Evolutionary conservation across 2,329 filamentous ascomycete species (phyloP).

Genomic region (Exophiala xenobiotica): DNA sequence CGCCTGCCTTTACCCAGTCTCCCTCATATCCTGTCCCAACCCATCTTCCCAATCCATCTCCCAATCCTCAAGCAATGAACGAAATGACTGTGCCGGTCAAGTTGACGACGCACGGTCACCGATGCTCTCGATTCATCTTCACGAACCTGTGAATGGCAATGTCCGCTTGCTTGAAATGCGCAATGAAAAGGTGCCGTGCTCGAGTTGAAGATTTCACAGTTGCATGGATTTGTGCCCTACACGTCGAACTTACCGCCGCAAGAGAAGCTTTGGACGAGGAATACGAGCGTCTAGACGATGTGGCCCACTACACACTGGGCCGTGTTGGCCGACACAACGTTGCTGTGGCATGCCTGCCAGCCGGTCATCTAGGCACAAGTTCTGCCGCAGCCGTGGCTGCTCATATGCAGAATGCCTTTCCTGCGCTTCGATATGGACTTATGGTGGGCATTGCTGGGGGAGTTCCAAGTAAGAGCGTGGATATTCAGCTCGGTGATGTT

Average conservation of each 20-base stretch:
- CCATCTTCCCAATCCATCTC: too few relatives aligned
- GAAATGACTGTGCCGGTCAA: too few relatives aligned
- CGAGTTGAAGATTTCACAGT: background rate
- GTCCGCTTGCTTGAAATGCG: too few relatives aligned
- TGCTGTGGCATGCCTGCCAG: conserved; percentile 24
- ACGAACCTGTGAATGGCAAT: too few relatives aligned
- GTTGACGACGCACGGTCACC: too few relatives aligned
- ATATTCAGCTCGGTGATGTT: conserved; percentile 37
- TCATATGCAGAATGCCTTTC: background rate
- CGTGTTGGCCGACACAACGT: conserved; percentile 27
- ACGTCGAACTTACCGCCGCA: background rate
- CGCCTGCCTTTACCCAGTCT: too few relatives aligned
- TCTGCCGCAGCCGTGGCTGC: background rate
- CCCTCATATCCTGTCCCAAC: too few relatives aligned
- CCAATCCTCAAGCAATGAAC: too few relatives aligned
- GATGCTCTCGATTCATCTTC: too few relatives aligned
- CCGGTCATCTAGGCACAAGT: background rate
- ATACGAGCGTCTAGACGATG: background rate
- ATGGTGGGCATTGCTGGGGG: conserved; percentile 47
- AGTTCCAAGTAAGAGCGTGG: conserved; percentile 26
- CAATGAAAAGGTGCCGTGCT: too few relatives aligned
- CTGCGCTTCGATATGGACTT: conserved; percentile 26
- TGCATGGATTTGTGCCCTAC: background rate
- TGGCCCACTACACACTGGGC: conserved; percentile 17
- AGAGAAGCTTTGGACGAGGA: background rate